phyloP scores from a whole-genome alignment of 192 early-diverging fungal genomes.

The Coemansia sp. region DNA sequence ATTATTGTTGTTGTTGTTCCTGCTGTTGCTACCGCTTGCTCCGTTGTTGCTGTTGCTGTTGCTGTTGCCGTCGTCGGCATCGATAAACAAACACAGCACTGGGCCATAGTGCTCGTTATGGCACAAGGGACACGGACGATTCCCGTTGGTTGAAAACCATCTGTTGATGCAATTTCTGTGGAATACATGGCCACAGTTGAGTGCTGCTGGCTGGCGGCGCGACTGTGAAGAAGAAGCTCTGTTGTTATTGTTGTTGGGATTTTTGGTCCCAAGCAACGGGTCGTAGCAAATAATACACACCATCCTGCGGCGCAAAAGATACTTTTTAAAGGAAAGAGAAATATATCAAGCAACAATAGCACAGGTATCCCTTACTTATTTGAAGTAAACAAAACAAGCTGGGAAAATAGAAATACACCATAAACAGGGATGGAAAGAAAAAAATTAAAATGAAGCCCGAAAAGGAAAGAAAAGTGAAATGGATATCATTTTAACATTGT shows the following conservation, averaged over 20 bases:
- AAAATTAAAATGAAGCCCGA: too few relatives aligned
- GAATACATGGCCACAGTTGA: constrained; percentile 1
- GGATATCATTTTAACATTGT: too few relatives aligned
- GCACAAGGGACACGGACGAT: not conserved
- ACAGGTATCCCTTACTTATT: too few relatives aligned
- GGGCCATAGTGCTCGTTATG: not conserved
- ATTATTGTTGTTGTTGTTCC: too few relatives aligned
- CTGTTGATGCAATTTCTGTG: not conserved
- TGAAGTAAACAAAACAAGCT: too few relatives aligned
- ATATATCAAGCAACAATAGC: too few relatives aligned
- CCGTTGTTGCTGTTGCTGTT: not conserved
- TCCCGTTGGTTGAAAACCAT: not conserved
- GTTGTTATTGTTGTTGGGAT: not conserved
- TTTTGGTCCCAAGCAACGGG: not conserved
- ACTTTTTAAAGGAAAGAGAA: too few relatives aligned
- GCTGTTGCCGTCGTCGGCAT: not conserved
- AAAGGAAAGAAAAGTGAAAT: too few relatives aligned
- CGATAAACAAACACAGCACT: not conserved
- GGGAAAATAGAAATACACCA: too few relatives aligned
- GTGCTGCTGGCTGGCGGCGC: constrained; percentile 1
- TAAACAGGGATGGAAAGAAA: too few relatives aligned
- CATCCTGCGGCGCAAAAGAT: not conserved
- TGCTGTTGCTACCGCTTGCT: too few relatives aligned
- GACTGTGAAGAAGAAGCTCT: not conserved
- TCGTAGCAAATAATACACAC: constrained; percentile 1